phyloP scores from a whole-genome alignment of 2,329 filamentous ascomycete species.

The Trichoderma pleuroti region DNA sequence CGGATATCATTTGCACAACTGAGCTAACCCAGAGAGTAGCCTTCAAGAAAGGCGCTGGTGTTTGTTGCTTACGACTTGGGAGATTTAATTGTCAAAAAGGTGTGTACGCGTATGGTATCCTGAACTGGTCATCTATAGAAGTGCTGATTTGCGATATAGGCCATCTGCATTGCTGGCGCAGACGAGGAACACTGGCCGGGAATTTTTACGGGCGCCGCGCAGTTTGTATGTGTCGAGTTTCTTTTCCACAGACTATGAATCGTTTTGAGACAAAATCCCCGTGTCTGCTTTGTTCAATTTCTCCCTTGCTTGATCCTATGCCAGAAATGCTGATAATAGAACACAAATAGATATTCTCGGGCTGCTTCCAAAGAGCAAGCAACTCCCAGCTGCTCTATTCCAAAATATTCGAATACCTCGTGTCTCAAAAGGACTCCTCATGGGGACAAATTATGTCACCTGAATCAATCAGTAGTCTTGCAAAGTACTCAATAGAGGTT shows the following conservation, averaged over 20 bases:
- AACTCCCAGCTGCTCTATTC: background rate
- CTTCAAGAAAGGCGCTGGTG: background rate
- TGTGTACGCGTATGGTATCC: background rate
- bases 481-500: background rate
- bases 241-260: background rate
- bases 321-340: background rate
- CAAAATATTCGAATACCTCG: background rate
- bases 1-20: background rate
- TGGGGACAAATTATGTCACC: background rate
- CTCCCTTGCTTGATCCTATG: background rate
- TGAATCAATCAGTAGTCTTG: background rate
- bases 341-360: background rate
- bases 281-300: background rate
- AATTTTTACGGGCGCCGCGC: background rate
- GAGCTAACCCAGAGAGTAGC: background rate
- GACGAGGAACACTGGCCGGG: background rate
- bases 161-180: background rate
- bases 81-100: background rate
- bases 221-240: background rate
- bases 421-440: background rate
- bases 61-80: background rate
- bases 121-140: background rate
- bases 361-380: background rate
- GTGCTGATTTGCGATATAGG: background rate
- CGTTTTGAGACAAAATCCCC: background rate